Evolutionary conservation across 2,329 filamentous ascomycete species (phyloP), one percentile per base, ranked within the genome.

Genomic region (Fusarium dimerum): DNA sequence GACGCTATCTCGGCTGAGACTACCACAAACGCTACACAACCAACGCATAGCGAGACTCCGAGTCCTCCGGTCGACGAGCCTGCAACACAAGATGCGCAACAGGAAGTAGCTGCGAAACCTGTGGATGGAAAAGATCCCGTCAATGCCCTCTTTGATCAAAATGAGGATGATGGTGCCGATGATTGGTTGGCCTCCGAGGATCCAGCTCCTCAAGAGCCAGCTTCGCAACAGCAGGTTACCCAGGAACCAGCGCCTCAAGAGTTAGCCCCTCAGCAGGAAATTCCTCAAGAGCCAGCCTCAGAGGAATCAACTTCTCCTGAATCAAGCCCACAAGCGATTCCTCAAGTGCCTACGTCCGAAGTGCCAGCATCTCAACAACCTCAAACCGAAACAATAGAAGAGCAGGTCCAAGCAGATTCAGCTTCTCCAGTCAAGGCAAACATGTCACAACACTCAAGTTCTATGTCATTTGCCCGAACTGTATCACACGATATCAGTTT

Each of bases 401-500:
- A 59, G 42, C 40, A 56, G 41, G 15, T 54, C 32, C 55, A 59
- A 13, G 41, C 51, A 30, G 48, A 58, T 30, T 44, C 46, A 43
- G 49, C 50, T 47, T 45, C 59, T 32, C 55, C 57, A 42, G 48
- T 62, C 10, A 60, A 63, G 36, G 61, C 58, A n/a, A 70, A 72
- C 17, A 63, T 69, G 16, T 73, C 76, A 26, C 83, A 84, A 57
- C 84, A 86, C 65, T 68, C 78, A 10, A 87, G 83, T 67, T 83
- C 78, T 44, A 77, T 80, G 66, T 87, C 85, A 0, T 87, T 87
- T 68, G 77, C 83, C 11, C 79, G 84, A 36, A 87, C 85, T 2
- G 83, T 86, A 12, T 81, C 84, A 11, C 79, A 86, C 51, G 83
- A 86, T 48, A 72, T 85, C 20, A 84, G 75, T 66, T 85, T 82